Conservation (phyloP, 148 eudicot species). For the Chenopodium berlandieri region DNA sequence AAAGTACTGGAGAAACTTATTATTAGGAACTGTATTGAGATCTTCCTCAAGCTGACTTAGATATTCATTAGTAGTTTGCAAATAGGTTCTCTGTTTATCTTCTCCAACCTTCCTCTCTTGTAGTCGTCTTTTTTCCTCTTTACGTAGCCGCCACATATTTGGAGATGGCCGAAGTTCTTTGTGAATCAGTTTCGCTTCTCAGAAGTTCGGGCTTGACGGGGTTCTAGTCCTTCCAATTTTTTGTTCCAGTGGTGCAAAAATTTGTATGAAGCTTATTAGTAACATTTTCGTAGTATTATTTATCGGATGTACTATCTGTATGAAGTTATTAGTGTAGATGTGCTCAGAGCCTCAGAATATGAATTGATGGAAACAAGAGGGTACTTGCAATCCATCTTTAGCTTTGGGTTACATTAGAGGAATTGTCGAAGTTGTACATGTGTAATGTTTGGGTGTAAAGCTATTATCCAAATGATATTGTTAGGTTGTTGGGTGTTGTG, state of each 20-base stretch:
- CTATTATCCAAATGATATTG: conserved; percentile 22
- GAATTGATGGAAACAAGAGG: conserved; percentile 20
- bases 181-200: not conserved
- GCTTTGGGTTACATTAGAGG: not conserved
- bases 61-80: conserved; percentile 25
- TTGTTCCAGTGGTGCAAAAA: not conserved
- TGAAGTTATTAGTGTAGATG: conserved; percentile 19
- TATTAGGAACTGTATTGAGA: conserved; percentile 19
- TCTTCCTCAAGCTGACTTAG: conserved; percentile 30
- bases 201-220: conserved; percentile 24
- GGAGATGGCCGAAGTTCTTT: conserved; percentile 18
- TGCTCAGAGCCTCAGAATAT: conserved; percentile 6
- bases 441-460: conserved; percentile 29
- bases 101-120: not conserved
- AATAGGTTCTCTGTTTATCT: conserved; percentile 15
- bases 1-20: conserved; percentile 9
- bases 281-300: not conserved
- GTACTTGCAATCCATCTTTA: conserved; percentile 27
- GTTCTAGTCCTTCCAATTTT: conserved; percentile 14
- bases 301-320: conserved; percentile 1
- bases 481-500: conserved; percentile 31
- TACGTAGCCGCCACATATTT: conserved; percentile 19
- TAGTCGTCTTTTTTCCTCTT: not conserved
- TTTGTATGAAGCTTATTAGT: conserved; percentile 11
- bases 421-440: conserved; percentile 16